A percentile compares a stretch with the other conserved stretches of the same genome.
Evolutionary conservation across 225 moss, liverwort and hornwort species (phyloP).

Genomic region (Polytrichum formosum): DNA sequence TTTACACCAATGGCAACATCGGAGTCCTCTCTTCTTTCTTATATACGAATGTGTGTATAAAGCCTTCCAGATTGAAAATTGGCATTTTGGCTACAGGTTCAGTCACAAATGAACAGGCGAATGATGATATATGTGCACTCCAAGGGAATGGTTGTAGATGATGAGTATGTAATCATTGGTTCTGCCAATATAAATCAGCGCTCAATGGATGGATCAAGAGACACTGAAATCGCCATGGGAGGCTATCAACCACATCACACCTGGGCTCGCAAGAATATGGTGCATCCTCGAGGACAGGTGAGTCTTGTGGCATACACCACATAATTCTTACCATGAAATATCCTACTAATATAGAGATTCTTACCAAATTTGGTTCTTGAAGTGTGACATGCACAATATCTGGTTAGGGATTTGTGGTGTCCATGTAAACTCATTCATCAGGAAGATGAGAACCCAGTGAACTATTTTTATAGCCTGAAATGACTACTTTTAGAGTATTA

Average conservation of each 20-base stretch:
- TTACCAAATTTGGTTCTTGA: too few species aligned
- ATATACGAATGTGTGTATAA: not conserved
- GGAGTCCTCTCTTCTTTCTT: too few species aligned
- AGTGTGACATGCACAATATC: too few species aligned
- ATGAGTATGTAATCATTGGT: conserved; percentile 74
- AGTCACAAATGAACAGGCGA: conserved; percentile 62
- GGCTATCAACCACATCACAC: conserved; percentile 75
- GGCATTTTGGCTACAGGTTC: conserved; percentile 32
- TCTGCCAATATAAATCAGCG: conserved; percentile 96
- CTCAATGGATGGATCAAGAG: conserved; percentile 86
- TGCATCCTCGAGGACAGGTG: conserved; percentile 83
- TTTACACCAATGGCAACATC: too few species aligned
- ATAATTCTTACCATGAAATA: too few species aligned
- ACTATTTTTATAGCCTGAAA: too few species aligned
- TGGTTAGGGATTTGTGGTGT: too few species aligned
- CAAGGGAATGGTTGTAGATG: conserved; percentile 90
- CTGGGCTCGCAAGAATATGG: conserved; percentile 37
- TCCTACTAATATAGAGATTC: too few species aligned
- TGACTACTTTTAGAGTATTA: too few species aligned
- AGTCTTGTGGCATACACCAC: not conserved
- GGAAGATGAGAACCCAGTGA: too few species aligned
- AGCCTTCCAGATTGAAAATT: not conserved
- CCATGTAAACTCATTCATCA: too few species aligned
- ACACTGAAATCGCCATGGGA: conserved; percentile 91
- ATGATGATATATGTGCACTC: conserved; percentile 92